phyloP scores from a whole-genome alignment of 192 early-diverging fungal species.

The Nowakowskiella sp. region DNA sequence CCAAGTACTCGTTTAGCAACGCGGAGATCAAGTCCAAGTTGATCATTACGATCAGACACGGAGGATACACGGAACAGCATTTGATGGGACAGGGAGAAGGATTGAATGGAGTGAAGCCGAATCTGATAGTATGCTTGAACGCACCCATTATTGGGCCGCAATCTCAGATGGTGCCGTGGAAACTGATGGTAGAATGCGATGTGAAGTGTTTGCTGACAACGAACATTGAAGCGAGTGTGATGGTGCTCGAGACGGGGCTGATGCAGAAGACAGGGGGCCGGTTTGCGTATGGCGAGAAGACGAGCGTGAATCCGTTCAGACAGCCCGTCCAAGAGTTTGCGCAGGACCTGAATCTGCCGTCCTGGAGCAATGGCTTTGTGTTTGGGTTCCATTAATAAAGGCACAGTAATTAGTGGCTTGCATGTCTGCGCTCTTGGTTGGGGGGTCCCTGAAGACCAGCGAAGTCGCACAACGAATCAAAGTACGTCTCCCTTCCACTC shows the following conservation, averaged over 20 bases:
- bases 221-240: conserved; percentile 32
- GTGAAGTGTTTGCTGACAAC: conserved; percentile 33
- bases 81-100: conserved; percentile 13
- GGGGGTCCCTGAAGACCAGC: neutral
- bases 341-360: conserved; percentile 42
- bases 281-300: conserved; percentile 14
- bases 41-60: conserved; percentile 26
- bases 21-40: conserved; percentile 24
- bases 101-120: too few species aligned
- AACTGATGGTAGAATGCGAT: conserved; percentile 29
- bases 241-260: conserved; percentile 26
- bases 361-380: conserved; percentile 45
- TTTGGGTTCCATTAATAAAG: conserved; percentile 18
- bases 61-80: conserved; percentile 3
- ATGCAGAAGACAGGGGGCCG: conserved; percentile 14
- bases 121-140: conserved; percentile 39
- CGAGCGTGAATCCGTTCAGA: conserved; percentile 36
- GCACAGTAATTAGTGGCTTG: neutral
- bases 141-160: conserved; percentile 28
- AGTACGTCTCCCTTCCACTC: neutral
- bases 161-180: conserved; percentile 29
- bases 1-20: conserved; percentile 21
- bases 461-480: neutral
- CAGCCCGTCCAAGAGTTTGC: conserved; percentile 44
- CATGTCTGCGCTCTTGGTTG: neutral